Base-by-base conservation (phyloP, 495 filamentous ascomycete species). In the Venustampulla echinocandica region DNA sequence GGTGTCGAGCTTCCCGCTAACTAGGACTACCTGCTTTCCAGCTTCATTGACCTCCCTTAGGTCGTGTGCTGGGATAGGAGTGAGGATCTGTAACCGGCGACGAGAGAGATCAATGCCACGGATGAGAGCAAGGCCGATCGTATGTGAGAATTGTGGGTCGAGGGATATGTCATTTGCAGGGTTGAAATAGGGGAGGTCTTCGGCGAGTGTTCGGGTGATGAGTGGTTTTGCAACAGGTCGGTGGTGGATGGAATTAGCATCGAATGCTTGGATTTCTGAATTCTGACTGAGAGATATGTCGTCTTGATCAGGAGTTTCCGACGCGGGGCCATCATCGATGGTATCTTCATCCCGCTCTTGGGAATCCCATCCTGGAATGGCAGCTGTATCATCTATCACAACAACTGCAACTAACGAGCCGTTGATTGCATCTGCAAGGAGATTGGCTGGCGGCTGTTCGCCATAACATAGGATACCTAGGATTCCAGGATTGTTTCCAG, bases 1-100 rank as follows among this genome's bases (percentile, higher is more conserved):
- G 9, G 73, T 59, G 47, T 79, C 76, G 35, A 77, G 73, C 58
- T 67, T 74, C 2, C 77, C 77, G 33, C 68, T 67, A 4, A 82
- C 68, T n/a, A 80, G 61, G 2, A 77, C 71, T 22, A 79, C 59
- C 19, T 65, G 52, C 20, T 61, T 59, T 10, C 61, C 68, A 0
- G 20, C 52, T 3, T 56, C 35, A 1, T 43, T 55, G 2, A 60
- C 49, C 1, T 57, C 55, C 36, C 63, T 51, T 11, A 74, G 49
- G 13, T 42, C 47, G 14, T 52, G 57, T 4, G 23, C 39, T 2
- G 63, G 30, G 10, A 77, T 59, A 3, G 77, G 75, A 10, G 70
- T 75, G 1, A 81, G 49, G 10, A 80, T 47, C 44, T 80, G 76
- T 7, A 81, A 57, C 23, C 63, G 54, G 1, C 64, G 56, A 6